These are phyloP conservation scores for Calonectria pseudoturangicola DNA, from an alignment of 2,329 filamentous ascomycete genomes.

Conservation along the genomic window DNA sequence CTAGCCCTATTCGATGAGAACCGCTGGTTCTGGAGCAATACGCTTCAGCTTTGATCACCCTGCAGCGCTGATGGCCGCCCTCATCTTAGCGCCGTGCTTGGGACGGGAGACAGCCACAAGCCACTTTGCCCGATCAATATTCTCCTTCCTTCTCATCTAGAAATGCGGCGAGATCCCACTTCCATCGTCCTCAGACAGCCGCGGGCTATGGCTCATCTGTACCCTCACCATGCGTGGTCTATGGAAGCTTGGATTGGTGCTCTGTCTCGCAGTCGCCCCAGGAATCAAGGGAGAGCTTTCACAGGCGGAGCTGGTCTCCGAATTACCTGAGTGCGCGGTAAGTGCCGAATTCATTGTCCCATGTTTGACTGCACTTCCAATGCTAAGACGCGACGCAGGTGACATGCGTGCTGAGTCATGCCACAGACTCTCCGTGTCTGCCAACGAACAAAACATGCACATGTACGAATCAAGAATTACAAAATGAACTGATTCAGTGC, in stretches of 20 bases:
- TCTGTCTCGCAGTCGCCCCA: neutral
- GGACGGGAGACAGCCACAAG: neutral
- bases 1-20: neutral
- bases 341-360: neutral
- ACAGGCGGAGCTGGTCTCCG: neutral
- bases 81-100: neutral
- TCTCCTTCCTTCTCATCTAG: neutral
- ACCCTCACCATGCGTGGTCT: neutral
- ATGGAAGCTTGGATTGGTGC: neutral
- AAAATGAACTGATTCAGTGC: neutral
- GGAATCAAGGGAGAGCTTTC: slow-evolving; percentile 3
- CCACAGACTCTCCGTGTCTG: neutral
- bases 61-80: neutral
- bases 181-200: neutral
- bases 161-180: neutral
- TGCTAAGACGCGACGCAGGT: neutral
- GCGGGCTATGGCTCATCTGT: neutral
- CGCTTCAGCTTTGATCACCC: neutral
- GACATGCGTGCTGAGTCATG: neutral
- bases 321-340: neutral
- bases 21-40: neutral
- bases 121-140: neutral
- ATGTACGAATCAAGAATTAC: neutral
- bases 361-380: neutral
- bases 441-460: slow-evolving; percentile 15